These are phyloP conservation scores for Sporisorium reilianum DNA, from an alignment of 1,284 basidiomycete species.

Conservation along the genomic window DNA sequence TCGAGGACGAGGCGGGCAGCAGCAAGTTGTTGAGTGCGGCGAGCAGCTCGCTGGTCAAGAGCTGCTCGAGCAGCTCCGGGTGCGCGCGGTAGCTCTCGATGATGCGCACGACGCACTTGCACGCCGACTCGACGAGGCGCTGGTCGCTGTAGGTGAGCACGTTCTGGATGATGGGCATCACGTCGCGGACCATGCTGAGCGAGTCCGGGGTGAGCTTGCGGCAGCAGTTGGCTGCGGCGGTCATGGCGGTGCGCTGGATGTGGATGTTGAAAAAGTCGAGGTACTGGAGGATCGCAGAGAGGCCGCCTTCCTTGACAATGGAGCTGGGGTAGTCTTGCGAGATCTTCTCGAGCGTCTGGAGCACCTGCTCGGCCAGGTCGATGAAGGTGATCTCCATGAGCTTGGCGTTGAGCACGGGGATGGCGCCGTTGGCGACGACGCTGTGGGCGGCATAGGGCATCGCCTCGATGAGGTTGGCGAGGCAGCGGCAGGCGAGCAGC, in stretches of 20 bases:
- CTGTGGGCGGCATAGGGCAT: constrained; percentile 66
- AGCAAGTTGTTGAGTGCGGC: constrained; percentile 60
- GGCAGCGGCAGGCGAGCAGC: constrained; percentile 68
- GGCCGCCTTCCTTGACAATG: constrained; percentile 66
- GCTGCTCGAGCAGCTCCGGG: constrained; percentile 60
- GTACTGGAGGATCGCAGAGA: constrained; percentile 66
- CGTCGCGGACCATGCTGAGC: constrained; percentile 52
- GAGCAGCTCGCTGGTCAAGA: constrained; percentile 53
- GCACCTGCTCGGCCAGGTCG: constrained; percentile 68
- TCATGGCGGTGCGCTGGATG: constrained; percentile 68
- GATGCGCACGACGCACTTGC: constrained; percentile 63
- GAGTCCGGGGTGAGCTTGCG: constrained; percentile 57
- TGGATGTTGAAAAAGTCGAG: constrained; percentile 69
- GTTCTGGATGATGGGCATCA: constrained; percentile 64
- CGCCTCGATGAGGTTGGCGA: constrained; percentile 69
- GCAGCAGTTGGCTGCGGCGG: constrained; percentile 66
- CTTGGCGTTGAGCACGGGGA: constrained; percentile 64
- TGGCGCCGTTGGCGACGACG: constrained; percentile 61
- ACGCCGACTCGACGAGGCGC: constrained; percentile 66
- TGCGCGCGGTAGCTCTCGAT: constrained; percentile 59
- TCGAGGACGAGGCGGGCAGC: constrained; percentile 44
- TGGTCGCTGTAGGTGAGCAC: constrained; percentile 65
- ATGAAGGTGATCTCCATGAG: constrained; percentile 68
- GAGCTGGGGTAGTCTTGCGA: constrained; percentile 59
- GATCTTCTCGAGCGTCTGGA: constrained; percentile 68